Evolutionary conservation across 1,284 basidiomycete species (phyloP), one percentile per base, ranked within the genome.

Genomic region (Puccinia novopanici): DNA sequence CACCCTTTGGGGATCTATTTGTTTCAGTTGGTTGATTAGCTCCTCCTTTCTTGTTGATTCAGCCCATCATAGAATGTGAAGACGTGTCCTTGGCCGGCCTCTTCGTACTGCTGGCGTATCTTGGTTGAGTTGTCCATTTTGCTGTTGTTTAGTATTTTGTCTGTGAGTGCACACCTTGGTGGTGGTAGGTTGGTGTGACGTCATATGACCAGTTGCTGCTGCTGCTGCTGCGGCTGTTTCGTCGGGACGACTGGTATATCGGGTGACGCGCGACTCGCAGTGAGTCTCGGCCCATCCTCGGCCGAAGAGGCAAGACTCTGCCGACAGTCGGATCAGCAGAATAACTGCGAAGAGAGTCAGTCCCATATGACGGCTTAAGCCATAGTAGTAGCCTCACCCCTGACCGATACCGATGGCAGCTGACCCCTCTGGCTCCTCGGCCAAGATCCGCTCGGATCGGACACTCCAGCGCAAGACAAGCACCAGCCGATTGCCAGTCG

Each of bases 1-100:
- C 82, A 99, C 93, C 83, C 95, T 92, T 82, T 91, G 89, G 82
- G 97, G 91, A 86, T 99, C 92, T 85, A 99, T 91, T 15, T 88
- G 87, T 59, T 90, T 88, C 84, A 98, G 91, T 87, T 98, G 96
- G 57, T 87, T 84, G 77, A 90, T 86, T 68, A 99, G 89, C 17
- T 89, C 84, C 10, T 86, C 85, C 84, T 91, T 92, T 84, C 96
- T 91, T 9, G 88, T 80, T 9, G 90, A 87, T 65, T 87, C 82
- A 98, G 91, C 75, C 88, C 87, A 82, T 91, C 88, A 91, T 91
- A 98, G 88, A 95, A 97, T 52, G 90, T 88, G 86, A 98, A 90
- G 84, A 98, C 90, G 85, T 99, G 95, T 80, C 87, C 90, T 88
- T 99, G 96, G 80, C 90, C 91, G 54, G 95, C 94, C 75, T 89